phyloP scores from a whole-genome alignment of 257 asterid genomes.

The Solanum sparsipilum region DNA sequence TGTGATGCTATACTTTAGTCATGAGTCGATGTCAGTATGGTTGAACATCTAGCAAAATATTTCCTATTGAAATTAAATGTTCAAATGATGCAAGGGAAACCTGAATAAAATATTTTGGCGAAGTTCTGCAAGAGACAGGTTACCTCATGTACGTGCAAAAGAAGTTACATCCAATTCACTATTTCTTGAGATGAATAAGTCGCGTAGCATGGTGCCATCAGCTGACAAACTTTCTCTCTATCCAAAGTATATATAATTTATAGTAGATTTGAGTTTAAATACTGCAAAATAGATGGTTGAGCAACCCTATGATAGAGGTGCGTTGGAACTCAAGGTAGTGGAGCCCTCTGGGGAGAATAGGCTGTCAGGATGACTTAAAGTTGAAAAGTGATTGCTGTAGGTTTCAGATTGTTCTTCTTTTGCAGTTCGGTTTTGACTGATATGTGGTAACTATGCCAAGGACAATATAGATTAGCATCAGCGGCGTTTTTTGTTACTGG shows the following conservation, averaged over 20 bases:
- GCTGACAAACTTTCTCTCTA: background rate
- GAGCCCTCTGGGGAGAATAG: background rate
- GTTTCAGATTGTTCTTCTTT: background rate
- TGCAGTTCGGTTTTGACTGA: background rate
- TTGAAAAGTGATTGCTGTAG: background rate
- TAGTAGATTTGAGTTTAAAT: background rate
- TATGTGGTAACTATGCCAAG: background rate
- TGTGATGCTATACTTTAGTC: background rate
- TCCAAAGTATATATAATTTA: background rate
- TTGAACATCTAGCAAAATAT: background rate
- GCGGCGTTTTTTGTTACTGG: background rate
- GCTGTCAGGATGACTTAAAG: background rate
- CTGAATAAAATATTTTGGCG: background rate
- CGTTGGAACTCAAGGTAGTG: background rate
- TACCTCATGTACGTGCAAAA: background rate
- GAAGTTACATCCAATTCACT: background rate
- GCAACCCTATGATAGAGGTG: background rate
- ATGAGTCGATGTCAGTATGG: background rate
- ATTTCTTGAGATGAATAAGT: background rate
- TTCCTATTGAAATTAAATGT: background rate
- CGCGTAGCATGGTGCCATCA: background rate
- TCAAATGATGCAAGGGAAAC: background rate
- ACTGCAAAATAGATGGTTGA: background rate
- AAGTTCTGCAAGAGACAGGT: background rate
- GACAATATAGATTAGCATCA: background rate